A percentile compares a stretch with the other conserved stretches of the same genome.
These are phyloP conservation scores for Adansonia digitata DNA, from an alignment of 345 rosid genomes.

Conservation along the genomic window DNA sequence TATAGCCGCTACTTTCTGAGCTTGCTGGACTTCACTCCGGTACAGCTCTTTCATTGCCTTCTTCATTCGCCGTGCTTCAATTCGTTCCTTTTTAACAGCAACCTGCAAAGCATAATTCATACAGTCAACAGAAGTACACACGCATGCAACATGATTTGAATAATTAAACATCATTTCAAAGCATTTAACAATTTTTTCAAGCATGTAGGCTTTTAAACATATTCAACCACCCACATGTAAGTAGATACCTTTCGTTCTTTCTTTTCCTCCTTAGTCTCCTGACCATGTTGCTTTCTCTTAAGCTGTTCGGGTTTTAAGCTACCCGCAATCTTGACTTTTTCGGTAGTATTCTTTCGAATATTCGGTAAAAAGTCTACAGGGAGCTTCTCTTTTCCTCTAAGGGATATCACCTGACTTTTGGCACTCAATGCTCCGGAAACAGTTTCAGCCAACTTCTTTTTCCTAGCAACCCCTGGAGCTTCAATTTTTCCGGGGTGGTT, in stretches of 20 bases:
- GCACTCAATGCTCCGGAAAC: constrained; percentile 40
- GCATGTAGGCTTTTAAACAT: neutral
- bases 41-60: constrained; percentile 71
- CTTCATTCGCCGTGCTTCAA: constrained; percentile 58
- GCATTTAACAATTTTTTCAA: neutral
- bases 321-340: constrained; percentile 29
- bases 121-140: neutral
- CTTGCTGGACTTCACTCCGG: constrained; percentile 54
- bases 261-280: constrained; percentile 90
- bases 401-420: constrained; percentile 42
- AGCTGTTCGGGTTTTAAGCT: constrained; percentile 36
- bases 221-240: neutral
- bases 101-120: constrained; percentile 32
- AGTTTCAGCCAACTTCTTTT: constrained; percentile 53
- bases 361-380: constrained; percentile 65
- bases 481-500: constrained; percentile 81
- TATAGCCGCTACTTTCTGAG: constrained; percentile 69
- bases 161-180: neutral
- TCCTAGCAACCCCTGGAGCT: constrained; percentile 55
- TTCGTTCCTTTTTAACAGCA: constrained; percentile 61
- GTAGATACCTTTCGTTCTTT: constrained; percentile 67
- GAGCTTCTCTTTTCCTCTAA: constrained; percentile 69
- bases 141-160: neutral
- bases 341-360: constrained; percentile 27
- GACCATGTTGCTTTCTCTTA: constrained; percentile 61